Evolutionary conservation across 78 protist genomes (phyloP), one percentile per base, ranked within the genome.

Genomic region (Thecamonas trahens): DNA sequence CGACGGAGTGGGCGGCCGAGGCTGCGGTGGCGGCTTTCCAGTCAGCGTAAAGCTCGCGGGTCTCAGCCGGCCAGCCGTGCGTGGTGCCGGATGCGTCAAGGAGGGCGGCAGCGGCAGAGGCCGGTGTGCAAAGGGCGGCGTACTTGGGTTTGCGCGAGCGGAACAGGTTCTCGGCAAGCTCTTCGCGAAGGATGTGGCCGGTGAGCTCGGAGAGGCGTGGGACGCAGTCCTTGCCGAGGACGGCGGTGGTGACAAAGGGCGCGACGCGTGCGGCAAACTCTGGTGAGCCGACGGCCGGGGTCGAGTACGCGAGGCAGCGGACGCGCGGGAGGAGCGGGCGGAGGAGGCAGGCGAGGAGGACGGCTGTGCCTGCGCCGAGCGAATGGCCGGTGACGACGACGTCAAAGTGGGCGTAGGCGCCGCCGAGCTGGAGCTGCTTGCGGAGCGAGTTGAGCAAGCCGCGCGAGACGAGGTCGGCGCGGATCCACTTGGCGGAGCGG

Each of bases 321-420:
- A 49, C n/a, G 54, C 14, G 3, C 17, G 17, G 3, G 31, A 1
- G 8, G 22, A 8, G 1, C 22, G 40, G 26, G 2, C 37, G 42
- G 24, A 49, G 26, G 13, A 70, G 35, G 31, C 34, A 7, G 20
- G 82, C 45, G 15, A 67, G 37, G n/a, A 76, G 70, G 9, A 35
- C 34, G 14, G 75, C 82, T 0, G 67, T 57, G 6, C 82, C 82
- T 15, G 82, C 82, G 35, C 82, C 82, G 42, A 76, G 65, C 2
- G 65, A 50, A 31, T 76, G 82, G 3, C 82, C 82, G 42, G 50
- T 31, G 29, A 76, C 29, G 26, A 67, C 58, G 24, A 69, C 22
- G 2, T 15, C 11, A 29, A 5, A 47, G 0, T 14, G 24, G 24
- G 57, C 64, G 59, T 37, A 26, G 14, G 22, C 45, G 47, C 31